Evolutionary conservation across 2,329 filamentous ascomycete genomes (phyloP).

Genomic region (Sporothrix globosa): DNA sequence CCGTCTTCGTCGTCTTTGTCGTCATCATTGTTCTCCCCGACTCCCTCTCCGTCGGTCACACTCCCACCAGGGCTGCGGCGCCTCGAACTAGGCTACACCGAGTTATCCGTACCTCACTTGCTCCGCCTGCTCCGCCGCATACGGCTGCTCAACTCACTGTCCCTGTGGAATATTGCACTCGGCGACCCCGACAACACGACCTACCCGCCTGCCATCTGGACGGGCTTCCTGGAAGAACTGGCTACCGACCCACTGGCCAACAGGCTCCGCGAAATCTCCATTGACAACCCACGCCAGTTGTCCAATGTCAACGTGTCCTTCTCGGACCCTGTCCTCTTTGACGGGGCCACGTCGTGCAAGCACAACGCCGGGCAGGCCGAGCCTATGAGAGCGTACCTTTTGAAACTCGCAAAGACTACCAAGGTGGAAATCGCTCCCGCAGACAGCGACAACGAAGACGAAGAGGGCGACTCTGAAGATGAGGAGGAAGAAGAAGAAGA

Average conservation of each 20-base stretch:
- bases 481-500: not conserved
- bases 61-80: not conserved
- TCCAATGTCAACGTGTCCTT: not conserved
- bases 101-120: not conserved
- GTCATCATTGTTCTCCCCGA: no score
- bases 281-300: not conserved
- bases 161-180: not conserved
- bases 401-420: not conserved
- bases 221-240: not conserved
- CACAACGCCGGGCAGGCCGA: not conserved
- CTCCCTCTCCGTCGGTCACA: not conserved
- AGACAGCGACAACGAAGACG: not conserved
- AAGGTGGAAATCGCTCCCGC: not conserved
- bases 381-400: not conserved
- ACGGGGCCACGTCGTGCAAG: not conserved
- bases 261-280: not conserved
- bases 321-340: not conserved
- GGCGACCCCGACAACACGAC: not conserved
- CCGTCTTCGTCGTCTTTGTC: not conserved
- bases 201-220: not conserved
- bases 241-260: not conserved
- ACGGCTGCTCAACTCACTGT: not conserved
- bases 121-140: conserved; percentile 3
- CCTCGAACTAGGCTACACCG: not conserved
- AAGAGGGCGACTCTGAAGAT: not conserved